Evolutionary conservation across 2,329 filamentous ascomycete species (phyloP), one percentile per base, ranked within the genome.

Genomic region (Atkinsonella texensis): DNA sequence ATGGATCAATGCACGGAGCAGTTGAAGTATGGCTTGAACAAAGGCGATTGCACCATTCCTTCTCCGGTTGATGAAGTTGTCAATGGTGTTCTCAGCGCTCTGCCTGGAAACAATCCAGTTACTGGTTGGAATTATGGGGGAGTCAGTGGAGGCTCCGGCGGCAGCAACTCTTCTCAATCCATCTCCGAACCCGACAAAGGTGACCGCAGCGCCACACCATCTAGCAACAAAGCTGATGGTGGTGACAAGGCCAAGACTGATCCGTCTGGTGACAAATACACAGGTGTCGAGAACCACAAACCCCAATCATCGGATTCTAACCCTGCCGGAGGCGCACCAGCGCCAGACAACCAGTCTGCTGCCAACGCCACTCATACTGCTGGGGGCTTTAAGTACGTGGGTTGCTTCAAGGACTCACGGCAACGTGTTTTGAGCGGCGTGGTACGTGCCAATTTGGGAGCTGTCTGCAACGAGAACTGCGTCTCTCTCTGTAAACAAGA

Each of bases 1-100:
- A 81, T 87, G 70, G 76, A 84, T 56, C 71, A 75, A 56, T 88
- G 83, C 69, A 73, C 75, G 5, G 72, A 74, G 71, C 52, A 42
- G 4, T 20, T 50, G 15, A 50, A 50, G 42, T 71, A 74, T 50
- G 76, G 76, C 42, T 57, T 77, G 45, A 81, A 78, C 65, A 65
- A 70, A 44, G 67, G 63, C 28, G 65, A 71, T 52, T 84, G 80
- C 71, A 74, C 69, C 53, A 76, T 79, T 47, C 52, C 62, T 35
- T 71, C 74, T 31, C 69, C 70, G 2, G 60, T 77, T 35, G 61
- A 75, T 31, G 76, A 78, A 58, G 57, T 67, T 31, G 64, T 76
- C 38, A 62, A 60, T 12, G 73, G 73, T 17, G 63, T 65, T 31
- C 57, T 83, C 55, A 59, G 62, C 15, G 62, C 63, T 15, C 73